A percentile compares a stretch with the other conserved stretches of the same genome.
phyloP scores from a whole-genome alignment of 2,329 filamentous ascomycete species.

The Periconia macrospinosa region DNA sequence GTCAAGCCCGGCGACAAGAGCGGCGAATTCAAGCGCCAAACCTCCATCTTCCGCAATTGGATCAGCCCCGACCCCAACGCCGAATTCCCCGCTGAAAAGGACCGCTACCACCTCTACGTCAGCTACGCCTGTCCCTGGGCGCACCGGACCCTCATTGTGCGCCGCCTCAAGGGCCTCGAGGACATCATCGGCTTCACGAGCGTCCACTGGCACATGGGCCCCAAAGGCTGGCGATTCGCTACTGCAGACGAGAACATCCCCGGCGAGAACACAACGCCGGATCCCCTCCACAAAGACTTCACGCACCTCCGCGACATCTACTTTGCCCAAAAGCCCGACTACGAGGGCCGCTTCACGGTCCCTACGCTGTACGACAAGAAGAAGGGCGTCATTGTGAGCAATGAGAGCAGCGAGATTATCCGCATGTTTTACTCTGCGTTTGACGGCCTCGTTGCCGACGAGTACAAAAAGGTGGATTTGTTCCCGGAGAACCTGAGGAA shows the following conservation, averaged over 20 bases:
- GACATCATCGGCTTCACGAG: conserved; percentile 76
- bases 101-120: conserved; percentile 91
- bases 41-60: conserved; percentile 78
- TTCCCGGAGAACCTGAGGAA: conserved; percentile 48
- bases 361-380: conserved; percentile 84
- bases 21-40: conserved; percentile 91
- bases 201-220: conserved; percentile 91
- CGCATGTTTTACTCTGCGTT: conserved; percentile 87
- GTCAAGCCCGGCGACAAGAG: conserved; percentile 74
- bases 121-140: conserved; percentile 96
- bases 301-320: conserved; percentile 79
- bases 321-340: conserved; percentile 72
- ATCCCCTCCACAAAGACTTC: conserved; percentile 68
- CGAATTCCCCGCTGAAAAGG: conserved; percentile 81
- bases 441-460: conserved; percentile 57
- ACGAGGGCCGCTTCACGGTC: conserved; percentile 81
- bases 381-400: conserved; percentile 77
- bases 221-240: conserved; percentile 80
- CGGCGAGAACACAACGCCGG: conserved; percentile 59
- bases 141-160: conserved; percentile 81
- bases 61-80: conserved; percentile 73
- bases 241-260: conserved; percentile 63
- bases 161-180: conserved; percentile 89
- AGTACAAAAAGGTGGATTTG: conserved; percentile 49
- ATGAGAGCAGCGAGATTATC: conserved; percentile 90